Percentiles rank a stretch among this genome's conserved stretches.
These are phyloP conservation scores for Silene latifolia DNA, from an alignment of 148 eudicot species.

Conservation along the genomic window DNA sequence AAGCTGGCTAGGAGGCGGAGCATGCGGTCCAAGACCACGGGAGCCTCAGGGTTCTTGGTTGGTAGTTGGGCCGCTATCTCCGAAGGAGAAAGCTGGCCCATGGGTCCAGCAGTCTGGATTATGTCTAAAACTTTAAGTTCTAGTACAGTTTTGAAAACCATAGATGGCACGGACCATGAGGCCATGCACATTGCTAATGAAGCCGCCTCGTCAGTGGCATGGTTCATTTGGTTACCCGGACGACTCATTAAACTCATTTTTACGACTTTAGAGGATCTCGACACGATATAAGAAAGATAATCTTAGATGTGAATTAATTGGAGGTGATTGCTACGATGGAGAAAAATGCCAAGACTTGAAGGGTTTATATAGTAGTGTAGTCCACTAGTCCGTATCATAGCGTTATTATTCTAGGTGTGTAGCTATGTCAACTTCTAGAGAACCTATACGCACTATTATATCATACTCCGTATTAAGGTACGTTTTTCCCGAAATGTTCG, in stretches of 20 bases:
- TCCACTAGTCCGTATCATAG: background rate
- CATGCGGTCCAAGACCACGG: slow-evolving; percentile 24
- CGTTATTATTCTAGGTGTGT: no score
- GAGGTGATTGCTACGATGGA: background rate
- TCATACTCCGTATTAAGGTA: no score
- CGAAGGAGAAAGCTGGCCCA: slow-evolving; percentile 8
- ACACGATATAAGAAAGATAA: background rate
- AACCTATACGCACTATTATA: no score
- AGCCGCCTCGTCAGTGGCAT: slow-evolving; percentile 9
- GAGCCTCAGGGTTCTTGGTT: slow-evolving; percentile 22
- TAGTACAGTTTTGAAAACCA: slow-evolving; percentile 18
- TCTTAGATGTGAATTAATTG: background rate
- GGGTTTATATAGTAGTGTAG: slow-evolving; percentile 2
- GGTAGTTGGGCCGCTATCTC: slow-evolving; percentile 24
- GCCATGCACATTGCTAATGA: slow-evolving; percentile 59
- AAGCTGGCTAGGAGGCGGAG: slow-evolving; percentile 26
- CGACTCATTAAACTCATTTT: slow-evolving; percentile 23
- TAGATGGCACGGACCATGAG: slow-evolving; percentile 23
- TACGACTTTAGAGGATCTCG: background rate
- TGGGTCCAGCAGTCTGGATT: slow-evolving; percentile 16
- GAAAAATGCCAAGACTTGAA: background rate
- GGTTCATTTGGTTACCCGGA: background rate
- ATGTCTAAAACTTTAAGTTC: slow-evolving; percentile 32
- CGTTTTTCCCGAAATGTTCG: no score
- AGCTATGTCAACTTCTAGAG: no score